Base-by-base conservation (phyloP, 768 basidiomycete genomes). In the Kwoniella bestiolae region DNA sequence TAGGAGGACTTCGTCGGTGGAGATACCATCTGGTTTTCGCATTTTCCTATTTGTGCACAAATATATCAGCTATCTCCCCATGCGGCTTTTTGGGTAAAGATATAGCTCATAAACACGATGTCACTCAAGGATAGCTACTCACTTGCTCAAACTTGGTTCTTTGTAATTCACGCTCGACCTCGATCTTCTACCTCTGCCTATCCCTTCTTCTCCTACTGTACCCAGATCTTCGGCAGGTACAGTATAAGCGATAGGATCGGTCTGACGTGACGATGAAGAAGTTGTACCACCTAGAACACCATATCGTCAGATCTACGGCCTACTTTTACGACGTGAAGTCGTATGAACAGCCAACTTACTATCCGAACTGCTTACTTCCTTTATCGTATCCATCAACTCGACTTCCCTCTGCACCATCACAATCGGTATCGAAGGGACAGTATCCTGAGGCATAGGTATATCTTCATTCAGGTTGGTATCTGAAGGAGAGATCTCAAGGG, bases 161-260 rank as follows among this genome's bases (percentile, higher is more conserved):
- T 79, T 79, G 68, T 79, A 79, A 55, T 73, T 79, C n/a, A 79
- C 75, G 50, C 75, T 75, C 52, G 67, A 69, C 26, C 75, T 63
- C 3, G 74, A 64, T 45, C 74, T 56, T 21, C 78, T 57, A 29
- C 67, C 66, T 32, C 74, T 49, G 16, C 55, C 56, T 14, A 18
- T 29, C 25, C 45, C 62, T 26, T 56, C 47, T 28, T 65, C 67
- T 12, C 57, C 47, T 4, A 46, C 58, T 12, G 16, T 21, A 23
- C 9, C 23, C 8, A 18, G 8, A 16, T 60, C 9, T 34, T 35
- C 31, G 18, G 26, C 16, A 16, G 47, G 21, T 31, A 38, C 21
- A 25, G 34, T 12, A 8, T 11, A 41, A 11, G 21, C 34, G 9
- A 35, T 14, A 23, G 16, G 34, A 35, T 28, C 38, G 3, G 6